Conservation (phyloP, 2,329 filamentous ascomycete genomes). For the Boeremia exigua region DNA sequence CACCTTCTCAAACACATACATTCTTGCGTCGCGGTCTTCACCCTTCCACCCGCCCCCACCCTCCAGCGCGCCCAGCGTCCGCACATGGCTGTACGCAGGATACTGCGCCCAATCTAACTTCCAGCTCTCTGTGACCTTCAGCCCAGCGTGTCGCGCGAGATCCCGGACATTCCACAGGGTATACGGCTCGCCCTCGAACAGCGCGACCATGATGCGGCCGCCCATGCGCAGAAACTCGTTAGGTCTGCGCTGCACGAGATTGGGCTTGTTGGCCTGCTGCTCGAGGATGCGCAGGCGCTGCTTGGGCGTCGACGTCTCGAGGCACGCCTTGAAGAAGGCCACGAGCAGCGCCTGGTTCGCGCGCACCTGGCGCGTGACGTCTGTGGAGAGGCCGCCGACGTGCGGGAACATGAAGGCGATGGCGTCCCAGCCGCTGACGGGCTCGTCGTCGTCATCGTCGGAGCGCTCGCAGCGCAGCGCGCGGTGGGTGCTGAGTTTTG, state of each 20-base stretch:
- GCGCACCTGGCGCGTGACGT: slow-evolving; percentile 92
- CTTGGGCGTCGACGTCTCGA: slow-evolving; percentile 25
- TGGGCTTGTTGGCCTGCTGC: slow-evolving; percentile 12
- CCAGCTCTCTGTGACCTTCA: slow-evolving; percentile 74
- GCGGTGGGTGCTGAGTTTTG: slow-evolving; percentile 53
- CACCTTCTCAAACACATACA: slow-evolving; percentile 54
- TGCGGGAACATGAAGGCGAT: slow-evolving; percentile 98
- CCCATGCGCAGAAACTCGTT: slow-evolving; percentile 55
- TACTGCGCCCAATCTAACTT: slow-evolving; percentile 71
- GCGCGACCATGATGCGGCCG: slow-evolving; percentile 75
- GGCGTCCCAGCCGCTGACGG: slow-evolving; percentile 66
- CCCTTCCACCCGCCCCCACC: slow-evolving; percentile 57
- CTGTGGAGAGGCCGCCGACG: slow-evolving; percentile 87
- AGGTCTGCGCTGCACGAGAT: slow-evolving; percentile 34
- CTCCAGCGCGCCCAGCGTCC: slow-evolving; percentile 69
- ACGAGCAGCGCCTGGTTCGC: slow-evolving; percentile 65
- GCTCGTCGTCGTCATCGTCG: slow-evolving; percentile 19
- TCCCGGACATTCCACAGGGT: slow-evolving; percentile 94
- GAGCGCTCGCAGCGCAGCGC: slow-evolving; percentile 25
- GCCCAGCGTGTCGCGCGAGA: slow-evolving; percentile 76
- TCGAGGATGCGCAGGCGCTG: slow-evolving; percentile 23
- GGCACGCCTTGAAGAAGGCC: slow-evolving; percentile 38
- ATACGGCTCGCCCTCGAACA: slow-evolving; percentile 95
- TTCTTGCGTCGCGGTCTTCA: slow-evolving; percentile 54
- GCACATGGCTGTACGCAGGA: slow-evolving; percentile 74